phyloP scores from a whole-genome alignment of 768 basidiomycete genomes.

The Amyloporia xantha region DNA sequence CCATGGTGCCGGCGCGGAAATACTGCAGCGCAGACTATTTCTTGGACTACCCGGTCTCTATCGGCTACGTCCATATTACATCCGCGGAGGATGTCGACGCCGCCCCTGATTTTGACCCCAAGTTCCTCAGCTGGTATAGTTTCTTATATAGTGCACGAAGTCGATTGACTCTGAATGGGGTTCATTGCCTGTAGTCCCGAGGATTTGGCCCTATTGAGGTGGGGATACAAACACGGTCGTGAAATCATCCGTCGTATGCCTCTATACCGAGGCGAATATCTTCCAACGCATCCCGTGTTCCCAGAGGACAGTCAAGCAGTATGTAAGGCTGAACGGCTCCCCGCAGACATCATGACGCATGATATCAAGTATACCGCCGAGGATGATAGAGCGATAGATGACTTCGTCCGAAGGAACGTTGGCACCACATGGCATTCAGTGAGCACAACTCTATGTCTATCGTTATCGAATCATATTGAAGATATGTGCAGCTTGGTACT shows the following conservation, averaged over 20 bases:
- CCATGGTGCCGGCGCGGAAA: constrained; percentile 18
- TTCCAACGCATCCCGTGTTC: constrained; percentile 25
- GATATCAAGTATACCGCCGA: constrained; percentile 27
- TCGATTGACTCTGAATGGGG: no score
- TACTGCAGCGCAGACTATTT: constrained; percentile 26
- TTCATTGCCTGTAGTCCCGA: no score
- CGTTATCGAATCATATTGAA: neutral
- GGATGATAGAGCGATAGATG: constrained; percentile 30
- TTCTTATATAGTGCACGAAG: no score
- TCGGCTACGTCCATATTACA: constrained; percentile 43
- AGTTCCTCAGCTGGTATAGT: constrained; percentile 27
- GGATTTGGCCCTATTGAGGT: constrained; percentile 36
- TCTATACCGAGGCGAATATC: constrained; percentile 30
- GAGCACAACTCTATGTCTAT: constrained; percentile 2
- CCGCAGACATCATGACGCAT: constrained; percentile 22
- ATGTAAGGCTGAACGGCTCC: constrained; percentile 13
- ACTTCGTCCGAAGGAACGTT: constrained; percentile 20
- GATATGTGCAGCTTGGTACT: constrained; percentile 43
- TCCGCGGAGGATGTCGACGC: constrained; percentile 33
- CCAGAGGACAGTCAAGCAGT: constrained; percentile 22
- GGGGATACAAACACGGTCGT: constrained; percentile 48
- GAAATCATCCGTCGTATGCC: constrained; percentile 52
- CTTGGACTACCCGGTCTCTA: constrained; percentile 39
- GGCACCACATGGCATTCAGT: constrained; percentile 30
- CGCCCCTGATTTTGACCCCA: constrained; percentile 39